phyloP scores from a whole-genome alignment of 805 yeast species.

The Candida coquimbonensis region DNA sequence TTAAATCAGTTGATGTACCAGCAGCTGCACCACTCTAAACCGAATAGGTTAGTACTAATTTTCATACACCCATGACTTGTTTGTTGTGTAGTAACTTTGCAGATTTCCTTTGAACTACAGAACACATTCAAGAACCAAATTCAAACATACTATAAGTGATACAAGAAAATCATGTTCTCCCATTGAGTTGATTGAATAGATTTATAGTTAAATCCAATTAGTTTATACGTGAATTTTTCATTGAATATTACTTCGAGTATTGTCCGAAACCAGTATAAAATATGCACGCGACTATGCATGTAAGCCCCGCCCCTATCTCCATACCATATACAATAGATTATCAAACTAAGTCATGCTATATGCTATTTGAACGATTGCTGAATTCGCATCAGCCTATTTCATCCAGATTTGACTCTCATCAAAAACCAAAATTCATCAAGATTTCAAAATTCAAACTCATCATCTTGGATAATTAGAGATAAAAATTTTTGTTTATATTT shows the following conservation, averaged over 20 bases:
- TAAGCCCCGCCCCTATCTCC: no score
- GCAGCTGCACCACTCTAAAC: constrained; percentile 81
- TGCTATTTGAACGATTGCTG: no score
- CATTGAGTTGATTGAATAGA: background rate
- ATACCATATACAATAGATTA: no score
- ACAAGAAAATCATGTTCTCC: constrained; percentile 15
- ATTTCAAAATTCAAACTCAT: background rate
- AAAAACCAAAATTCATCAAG: no score
- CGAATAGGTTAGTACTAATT: background rate
- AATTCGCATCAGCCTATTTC: no score
- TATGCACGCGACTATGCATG: no score
- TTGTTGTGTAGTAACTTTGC: background rate
- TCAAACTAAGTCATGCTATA: no score
- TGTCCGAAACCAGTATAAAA: no score
- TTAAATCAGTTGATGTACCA: constrained; percentile 92
- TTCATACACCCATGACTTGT: background rate
- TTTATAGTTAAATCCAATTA: no score
- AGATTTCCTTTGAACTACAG: background rate
- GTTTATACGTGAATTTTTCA: no score
- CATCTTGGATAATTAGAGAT: background rate
- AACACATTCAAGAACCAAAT: background rate
- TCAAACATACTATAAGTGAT: constrained; percentile 17
- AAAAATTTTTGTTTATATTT: background rate
- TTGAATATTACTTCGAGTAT: no score
- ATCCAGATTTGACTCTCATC: no score